Evolutionary conservation across 2,329 filamentous ascomycete genomes (phyloP).

Genomic region (Lachnellula arida): DNA sequence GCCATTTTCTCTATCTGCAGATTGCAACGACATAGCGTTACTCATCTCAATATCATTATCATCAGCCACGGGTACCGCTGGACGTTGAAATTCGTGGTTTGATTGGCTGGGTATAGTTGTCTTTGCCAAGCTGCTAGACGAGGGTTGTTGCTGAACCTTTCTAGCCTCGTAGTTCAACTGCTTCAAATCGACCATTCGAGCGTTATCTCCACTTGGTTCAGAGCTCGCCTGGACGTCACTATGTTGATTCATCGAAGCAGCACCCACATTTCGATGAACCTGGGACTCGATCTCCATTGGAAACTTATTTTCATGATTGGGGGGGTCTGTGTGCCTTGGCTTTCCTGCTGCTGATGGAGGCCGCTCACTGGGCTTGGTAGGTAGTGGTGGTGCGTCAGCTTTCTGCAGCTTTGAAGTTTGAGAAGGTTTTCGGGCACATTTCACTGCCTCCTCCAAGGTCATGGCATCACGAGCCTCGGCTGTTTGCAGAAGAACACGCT

Average conservation of each 20-base stretch:
- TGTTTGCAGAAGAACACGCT: neutral
- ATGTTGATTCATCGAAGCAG: neutral
- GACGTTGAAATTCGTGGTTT: neutral
- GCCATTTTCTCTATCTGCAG: neutral
- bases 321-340: neutral
- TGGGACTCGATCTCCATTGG: neutral
- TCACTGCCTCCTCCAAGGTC: neutral
- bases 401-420: neutral
- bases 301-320: neutral
- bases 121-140: neutral
- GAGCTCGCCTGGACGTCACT: neutral
- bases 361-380: neutral
- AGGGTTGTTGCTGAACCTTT: neutral
- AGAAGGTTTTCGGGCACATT: neutral
- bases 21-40: neutral
- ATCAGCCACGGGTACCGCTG: neutral
- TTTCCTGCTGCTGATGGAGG: neutral
- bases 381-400: neutral
- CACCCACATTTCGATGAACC: neutral
- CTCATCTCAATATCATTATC: conserved; percentile 1
- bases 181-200: neutral
- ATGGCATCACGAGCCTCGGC: neutral
- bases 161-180: neutral
- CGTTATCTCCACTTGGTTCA: neutral
- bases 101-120: neutral